These are phyloP conservation scores for Neurospora discreta DNA, from an alignment of 495 filamentous ascomycete genomes.

Conservation along the genomic window DNA sequence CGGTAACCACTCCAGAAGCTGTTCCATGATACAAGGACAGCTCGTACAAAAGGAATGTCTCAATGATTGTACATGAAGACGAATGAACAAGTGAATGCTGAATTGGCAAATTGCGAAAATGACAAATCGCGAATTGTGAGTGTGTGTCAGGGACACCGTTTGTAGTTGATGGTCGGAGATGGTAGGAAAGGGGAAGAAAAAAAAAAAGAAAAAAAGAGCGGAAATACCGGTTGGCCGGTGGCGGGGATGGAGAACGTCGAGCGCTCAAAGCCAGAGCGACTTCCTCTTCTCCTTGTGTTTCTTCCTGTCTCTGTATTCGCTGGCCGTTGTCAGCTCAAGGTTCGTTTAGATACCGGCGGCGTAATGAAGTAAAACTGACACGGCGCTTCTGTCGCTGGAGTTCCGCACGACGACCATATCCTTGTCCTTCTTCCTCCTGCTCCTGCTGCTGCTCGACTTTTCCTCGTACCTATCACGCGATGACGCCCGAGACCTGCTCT, in stretches of 20 bases:
- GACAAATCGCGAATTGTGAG: not conserved
- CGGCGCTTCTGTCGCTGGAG: slow-evolving; percentile 20
- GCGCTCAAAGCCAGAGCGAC: not conserved
- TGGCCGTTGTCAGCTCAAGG: not conserved
- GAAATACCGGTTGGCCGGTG: not conserved
- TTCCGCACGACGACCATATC: slow-evolving; percentile 25
- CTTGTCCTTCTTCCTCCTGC: slow-evolving; percentile 18
- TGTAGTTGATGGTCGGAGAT: not conserved
- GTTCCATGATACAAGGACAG: not conserved
- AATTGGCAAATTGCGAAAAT: not conserved
- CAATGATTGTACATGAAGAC: not conserved
- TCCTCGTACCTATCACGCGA: slow-evolving; percentile 22
- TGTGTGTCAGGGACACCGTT: not conserved
- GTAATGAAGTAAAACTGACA: slow-evolving; percentile 26
- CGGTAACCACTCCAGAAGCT: not conserved
- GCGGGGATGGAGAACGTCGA: not conserved
- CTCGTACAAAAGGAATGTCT: not conserved
- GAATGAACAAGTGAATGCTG: not conserved
- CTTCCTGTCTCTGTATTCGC: not conserved
- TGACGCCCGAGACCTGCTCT: slow-evolving; percentile 17
- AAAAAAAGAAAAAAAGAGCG: not conserved
- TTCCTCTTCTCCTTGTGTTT: not conserved
- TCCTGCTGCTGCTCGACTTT: slow-evolving; percentile 10
- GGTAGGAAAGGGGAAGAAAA: not conserved
- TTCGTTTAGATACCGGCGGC: slow-evolving; percentile 14